Conservation (phyloP, 768 basidiomycete species). For the Rhodotorula babjevae region DNA sequence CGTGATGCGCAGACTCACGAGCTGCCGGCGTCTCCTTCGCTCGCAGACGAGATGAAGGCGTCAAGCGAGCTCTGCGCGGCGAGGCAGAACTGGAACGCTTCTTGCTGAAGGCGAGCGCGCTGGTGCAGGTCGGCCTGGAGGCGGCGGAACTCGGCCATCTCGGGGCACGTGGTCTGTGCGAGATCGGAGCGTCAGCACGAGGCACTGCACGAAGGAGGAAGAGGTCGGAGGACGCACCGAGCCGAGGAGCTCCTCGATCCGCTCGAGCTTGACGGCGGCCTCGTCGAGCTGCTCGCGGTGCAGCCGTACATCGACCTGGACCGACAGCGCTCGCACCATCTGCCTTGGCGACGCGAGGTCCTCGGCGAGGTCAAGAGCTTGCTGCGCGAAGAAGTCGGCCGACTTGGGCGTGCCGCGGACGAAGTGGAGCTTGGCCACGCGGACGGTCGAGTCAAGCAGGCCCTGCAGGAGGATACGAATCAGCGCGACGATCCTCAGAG, state of each 20-base stretch:
- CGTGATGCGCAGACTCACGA: no score
- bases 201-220: slow-evolving; percentile 51
- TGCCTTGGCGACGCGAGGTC: slow-evolving; percentile 64
- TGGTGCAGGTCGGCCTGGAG: slow-evolving; percentile 26
- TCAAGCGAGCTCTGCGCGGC: slow-evolving; percentile 33
- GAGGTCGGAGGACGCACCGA: slow-evolving; percentile 45
- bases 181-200: slow-evolving; percentile 40
- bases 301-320: slow-evolving; percentile 66
- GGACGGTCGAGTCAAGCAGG: slow-evolving; percentile 62
- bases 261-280: slow-evolving; percentile 56
- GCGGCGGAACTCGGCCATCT: slow-evolving; percentile 17
- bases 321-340: slow-evolving; percentile 61
- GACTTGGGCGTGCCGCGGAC: slow-evolving; percentile 75
- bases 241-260: slow-evolving; percentile 54
- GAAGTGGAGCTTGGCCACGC: slow-evolving; percentile 62
- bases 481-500: neutral
- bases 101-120: slow-evolving; percentile 1
- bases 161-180: slow-evolving; percentile 55
- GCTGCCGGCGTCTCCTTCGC: slow-evolving; percentile 5
- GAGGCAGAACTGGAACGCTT: slow-evolving; percentile 12
- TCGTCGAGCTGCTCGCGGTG: slow-evolving; percentile 60
- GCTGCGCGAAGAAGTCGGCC: slow-evolving; percentile 74
- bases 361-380: slow-evolving; percentile 68
- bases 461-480: slow-evolving; percentile 45
- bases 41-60: slow-evolving; percentile 3